phyloP scores from a whole-genome alignment of 208 protist genomes.

The Kentomonas sorsogonicus region DNA sequence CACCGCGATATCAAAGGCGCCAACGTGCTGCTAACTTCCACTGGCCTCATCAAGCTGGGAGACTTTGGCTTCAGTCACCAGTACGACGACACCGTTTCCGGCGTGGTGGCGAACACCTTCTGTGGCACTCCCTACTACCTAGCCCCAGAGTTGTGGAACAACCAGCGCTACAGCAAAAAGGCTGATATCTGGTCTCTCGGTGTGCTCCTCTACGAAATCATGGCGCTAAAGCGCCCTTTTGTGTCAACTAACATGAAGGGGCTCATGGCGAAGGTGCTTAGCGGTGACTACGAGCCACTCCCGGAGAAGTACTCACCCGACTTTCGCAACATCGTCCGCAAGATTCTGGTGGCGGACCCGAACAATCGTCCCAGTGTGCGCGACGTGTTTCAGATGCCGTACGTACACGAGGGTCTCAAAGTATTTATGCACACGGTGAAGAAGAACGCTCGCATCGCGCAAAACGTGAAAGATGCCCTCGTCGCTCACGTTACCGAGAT shows the following conservation, averaged over 20 bases:
- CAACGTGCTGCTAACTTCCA: constrained; percentile 84
- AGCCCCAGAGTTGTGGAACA: constrained; percentile 88
- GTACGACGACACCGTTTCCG: constrained; percentile 86
- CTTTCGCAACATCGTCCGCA: constrained; percentile 54
- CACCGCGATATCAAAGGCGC: constrained; percentile 90
- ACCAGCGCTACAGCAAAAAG: constrained; percentile 85
- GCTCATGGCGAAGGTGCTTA: constrained; percentile 77
- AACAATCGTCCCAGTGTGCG: constrained; percentile 62
- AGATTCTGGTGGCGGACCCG: constrained; percentile 66
- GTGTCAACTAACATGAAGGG: constrained; percentile 76
- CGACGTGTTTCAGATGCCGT: constrained; percentile 71
- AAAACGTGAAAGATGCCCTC: constrained; percentile 52
- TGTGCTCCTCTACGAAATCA: constrained; percentile 76
- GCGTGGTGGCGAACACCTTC: constrained; percentile 84
- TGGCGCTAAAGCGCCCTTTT: constrained; percentile 75
- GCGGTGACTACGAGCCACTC: constrained; percentile 50
- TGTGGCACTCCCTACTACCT: constrained; percentile 74
- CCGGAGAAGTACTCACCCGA: constrained; percentile 57
- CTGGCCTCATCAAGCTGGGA: constrained; percentile 84
- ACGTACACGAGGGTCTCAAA: constrained; percentile 70
- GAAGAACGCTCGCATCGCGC: constrained; percentile 69
- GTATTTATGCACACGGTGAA: constrained; percentile 78
- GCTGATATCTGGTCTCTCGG: constrained; percentile 80
- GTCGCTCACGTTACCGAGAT: constrained; percentile 62
- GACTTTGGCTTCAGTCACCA: constrained; percentile 90